Evolutionary conservation across 352 stramenopile genomes (phyloP).

Genomic region (Phytophthora cajani): DNA sequence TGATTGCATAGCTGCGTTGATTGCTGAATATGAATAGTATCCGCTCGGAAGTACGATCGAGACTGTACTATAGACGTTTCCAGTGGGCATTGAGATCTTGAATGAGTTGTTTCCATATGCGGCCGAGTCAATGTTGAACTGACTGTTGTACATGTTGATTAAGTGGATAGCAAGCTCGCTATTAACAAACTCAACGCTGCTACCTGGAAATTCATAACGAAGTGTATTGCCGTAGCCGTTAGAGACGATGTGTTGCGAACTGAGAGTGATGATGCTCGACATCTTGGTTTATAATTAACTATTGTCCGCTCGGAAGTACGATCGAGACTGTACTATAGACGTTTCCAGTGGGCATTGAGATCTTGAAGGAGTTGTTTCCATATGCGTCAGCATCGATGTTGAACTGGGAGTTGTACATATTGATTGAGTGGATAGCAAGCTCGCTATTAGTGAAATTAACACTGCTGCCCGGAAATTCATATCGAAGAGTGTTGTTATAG

Average conservation of each 20-base stretch:
- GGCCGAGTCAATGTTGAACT: not conserved
- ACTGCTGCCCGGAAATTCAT: too few relatives aligned
- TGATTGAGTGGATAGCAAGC: too few relatives aligned
- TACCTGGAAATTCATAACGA: not conserved
- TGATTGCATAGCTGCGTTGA: not conserved
- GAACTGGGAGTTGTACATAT: too few relatives aligned
- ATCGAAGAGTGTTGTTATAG: too few relatives aligned
- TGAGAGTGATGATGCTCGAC: not conserved
- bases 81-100: not conserved
- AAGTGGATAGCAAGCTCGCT: not conserved
- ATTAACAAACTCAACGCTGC: not conserved
- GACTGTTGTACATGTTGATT: not conserved
- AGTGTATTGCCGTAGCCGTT: not conserved
- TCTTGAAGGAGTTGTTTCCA: too few relatives aligned
- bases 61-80: not conserved
- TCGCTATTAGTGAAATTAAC: too few relatives aligned
- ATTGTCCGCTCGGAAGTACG: too few relatives aligned
- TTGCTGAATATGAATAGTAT: not conserved
- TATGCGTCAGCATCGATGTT: too few relatives aligned
- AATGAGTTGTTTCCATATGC: not conserved
- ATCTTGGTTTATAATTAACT: not conserved
- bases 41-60: not conserved
- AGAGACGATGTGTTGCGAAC: not conserved
- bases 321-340: too few relatives aligned
- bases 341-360: too few relatives aligned